Base-by-base conservation (phyloP, 139 green algal genomes). In the Dunaliella sp. region DNA sequence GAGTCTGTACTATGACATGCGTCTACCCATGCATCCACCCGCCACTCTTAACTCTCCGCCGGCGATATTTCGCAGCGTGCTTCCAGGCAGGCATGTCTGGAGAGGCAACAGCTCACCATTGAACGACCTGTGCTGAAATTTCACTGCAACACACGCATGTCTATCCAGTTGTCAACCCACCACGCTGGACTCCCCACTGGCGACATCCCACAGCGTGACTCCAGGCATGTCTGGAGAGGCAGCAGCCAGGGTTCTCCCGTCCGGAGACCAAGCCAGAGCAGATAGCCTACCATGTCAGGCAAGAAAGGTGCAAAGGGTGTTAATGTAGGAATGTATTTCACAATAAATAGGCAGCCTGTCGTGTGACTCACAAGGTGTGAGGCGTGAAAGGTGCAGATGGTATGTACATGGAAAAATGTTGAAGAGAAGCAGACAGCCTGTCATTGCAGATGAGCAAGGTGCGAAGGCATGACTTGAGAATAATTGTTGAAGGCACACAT, bases 191-290 rank as follows among this genome's bases (percentile, higher is more conserved):
- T 32, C 34, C 2, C 77, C 90, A 85, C 1, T 65, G 76, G 30
- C 88, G 33, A 91, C 92, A 48, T 94, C 92, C 89, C 89, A 93
- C 74, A 94, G 77, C 36, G 87, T 79, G 37, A 94, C 57, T 3
- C 92, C 87, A n/a, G 82, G 85, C 30, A 59, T 75, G 82, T 90
- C 84, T 28, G 82, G 48, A n/a, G 85, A 89, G 1, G 88, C 88
- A 1, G 86, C 90, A 26, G 92, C 92, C 48, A 94, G 89, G 80
- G 90, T 79, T 1, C 82, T 81, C 34, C 92, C 92, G 57, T 91
- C 85, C 0, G 92, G 92, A 78, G 81, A 88, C 90, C 90, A 94
- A 1, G 83, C 73, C 72, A 94, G 82, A 0, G 48, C 38, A 1
- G 74, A 83, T 25, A 93, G 86, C 82, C 91, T 93, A 84, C 48